Conservation (phyloP, 2,329 filamentous ascomycete genomes). For the Colletotrichum trifolii region DNA sequence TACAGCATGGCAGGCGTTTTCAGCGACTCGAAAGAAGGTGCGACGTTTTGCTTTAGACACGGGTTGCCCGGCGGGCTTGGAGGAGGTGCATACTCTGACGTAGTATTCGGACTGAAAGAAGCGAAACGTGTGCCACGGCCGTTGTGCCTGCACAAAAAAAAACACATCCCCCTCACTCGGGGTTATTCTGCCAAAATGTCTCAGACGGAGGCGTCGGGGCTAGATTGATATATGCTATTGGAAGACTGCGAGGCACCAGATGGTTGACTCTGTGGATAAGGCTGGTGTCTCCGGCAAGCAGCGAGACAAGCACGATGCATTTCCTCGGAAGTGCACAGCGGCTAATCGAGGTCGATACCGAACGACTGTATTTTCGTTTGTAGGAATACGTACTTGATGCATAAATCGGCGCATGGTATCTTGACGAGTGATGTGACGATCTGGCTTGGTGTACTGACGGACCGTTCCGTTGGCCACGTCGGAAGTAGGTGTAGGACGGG, state of each 20-base stretch:
- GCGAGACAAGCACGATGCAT: not conserved
- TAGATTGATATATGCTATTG: constrained; percentile 21
- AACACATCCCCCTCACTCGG: constrained; percentile 29
- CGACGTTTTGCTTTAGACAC: constrained; percentile 18
- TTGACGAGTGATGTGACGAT: not conserved
- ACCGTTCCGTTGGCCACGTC: not conserved
- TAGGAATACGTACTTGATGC: constrained; percentile 32
- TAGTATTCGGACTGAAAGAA: not conserved
- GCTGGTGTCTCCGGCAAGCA: not conserved
- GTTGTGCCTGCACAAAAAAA: not conserved
- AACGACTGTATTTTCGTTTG: constrained; percentile 34
- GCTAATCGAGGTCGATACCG: constrained; percentile 1
- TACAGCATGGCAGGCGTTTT: constrained; percentile 37
- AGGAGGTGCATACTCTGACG: constrained; percentile 2
- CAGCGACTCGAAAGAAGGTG: constrained; percentile 26
- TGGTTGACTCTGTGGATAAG: too few species aligned
- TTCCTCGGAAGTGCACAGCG: not conserved
- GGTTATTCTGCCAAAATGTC: constrained; percentile 9
- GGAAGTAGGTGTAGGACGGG: too few species aligned
- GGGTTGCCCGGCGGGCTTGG: constrained; percentile 4
- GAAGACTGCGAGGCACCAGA: not conserved
- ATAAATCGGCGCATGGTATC: not conserved
- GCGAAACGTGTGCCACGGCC: not conserved
- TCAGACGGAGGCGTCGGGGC: constrained; percentile 9
- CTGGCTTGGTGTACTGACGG: not conserved